A percentile compares a stretch with the other conserved stretches of the same genome.
Conservation (phyloP, 2,329 filamentous ascomycete species). For the Aspergillus tanneri region DNA sequence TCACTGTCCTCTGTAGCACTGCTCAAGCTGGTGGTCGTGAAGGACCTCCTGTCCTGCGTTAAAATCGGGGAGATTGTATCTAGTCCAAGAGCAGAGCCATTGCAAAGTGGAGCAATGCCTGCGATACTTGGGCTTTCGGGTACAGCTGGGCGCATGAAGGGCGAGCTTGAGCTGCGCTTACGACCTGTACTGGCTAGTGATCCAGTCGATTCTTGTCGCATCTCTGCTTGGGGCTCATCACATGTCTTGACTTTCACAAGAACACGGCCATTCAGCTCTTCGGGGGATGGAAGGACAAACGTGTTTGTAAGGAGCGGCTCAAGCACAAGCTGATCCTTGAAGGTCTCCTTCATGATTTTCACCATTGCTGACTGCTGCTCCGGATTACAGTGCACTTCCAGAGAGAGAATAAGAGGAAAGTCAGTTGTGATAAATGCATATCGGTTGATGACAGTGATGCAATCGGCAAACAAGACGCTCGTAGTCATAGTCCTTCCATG, state of each 20-base stretch:
- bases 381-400: constrained; percentile 88
- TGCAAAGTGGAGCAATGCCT: constrained; percentile 51
- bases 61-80: constrained; percentile 46
- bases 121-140: constrained; percentile 58
- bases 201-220: constrained; percentile 41
- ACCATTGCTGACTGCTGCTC: constrained; percentile 86
- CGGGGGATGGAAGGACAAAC: constrained; percentile 74
- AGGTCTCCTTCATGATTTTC: constrained; percentile 79
- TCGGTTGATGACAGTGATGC: constrained; percentile 88
- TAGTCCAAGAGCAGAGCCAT: constrained; percentile 54
- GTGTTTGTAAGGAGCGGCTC: constrained; percentile 69
- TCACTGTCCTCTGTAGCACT: constrained; percentile 79
- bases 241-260: constrained; percentile 94
- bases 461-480: constrained; percentile 84
- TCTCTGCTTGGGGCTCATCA: constrained; percentile 52
- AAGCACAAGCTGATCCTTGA: constrained; percentile 74
- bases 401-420: constrained; percentile 88
- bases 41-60: constrained; percentile 53
- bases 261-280: constrained; percentile 78
- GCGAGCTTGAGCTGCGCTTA: constrained; percentile 73
- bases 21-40: constrained; percentile 54
- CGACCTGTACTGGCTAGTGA: constrained; percentile 43
- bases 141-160: constrained; percentile 63
- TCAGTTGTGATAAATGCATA: constrained; percentile 87
- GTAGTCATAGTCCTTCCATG: constrained; percentile 89